Evolutionary conservation across 495 filamentous ascomycete species (phyloP).

Genomic region (Hypoxylon fragiforme): DNA sequence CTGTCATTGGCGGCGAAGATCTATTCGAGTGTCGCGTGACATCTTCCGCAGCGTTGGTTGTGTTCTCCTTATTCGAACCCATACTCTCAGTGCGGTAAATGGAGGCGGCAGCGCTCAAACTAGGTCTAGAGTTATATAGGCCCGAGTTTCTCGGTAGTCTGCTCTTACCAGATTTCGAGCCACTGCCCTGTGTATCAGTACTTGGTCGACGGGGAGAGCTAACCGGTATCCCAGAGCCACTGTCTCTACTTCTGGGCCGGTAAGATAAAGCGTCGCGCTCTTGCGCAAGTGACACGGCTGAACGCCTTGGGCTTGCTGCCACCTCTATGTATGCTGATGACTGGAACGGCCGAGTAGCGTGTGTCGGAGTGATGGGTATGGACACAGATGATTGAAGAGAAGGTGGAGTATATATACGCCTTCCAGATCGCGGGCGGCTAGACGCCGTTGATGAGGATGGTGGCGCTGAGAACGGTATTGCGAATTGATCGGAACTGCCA

Average conservation of each 20-base stretch:
- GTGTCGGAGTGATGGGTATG: constrained; percentile 54
- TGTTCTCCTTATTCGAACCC: constrained; percentile 40
- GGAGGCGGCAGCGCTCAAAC: constrained; percentile 25
- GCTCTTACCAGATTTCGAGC: constrained; percentile 30
- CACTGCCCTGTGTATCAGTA: constrained; percentile 31
- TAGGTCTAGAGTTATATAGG: constrained; percentile 38
- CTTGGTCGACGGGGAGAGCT: constrained; percentile 48
- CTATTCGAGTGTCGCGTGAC: constrained; percentile 17
- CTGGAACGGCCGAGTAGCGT: constrained; percentile 43
- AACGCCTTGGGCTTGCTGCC: constrained; percentile 49
- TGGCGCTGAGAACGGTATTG: constrained; percentile 29
- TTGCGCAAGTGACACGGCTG: constrained; percentile 41
- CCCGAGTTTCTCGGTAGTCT: constrained; percentile 46
- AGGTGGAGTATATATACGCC: constrained; percentile 56
- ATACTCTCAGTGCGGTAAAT: constrained; percentile 36
- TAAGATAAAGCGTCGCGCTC: constrained; percentile 47
- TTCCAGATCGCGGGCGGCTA: constrained; percentile 42
- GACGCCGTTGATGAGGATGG: constrained; percentile 25
- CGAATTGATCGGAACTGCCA: constrained; percentile 38
- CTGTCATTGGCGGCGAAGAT: constrained; percentile 7
- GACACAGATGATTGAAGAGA: constrained; percentile 48
- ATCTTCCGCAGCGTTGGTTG: constrained; percentile 6
- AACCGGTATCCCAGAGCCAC: constrained; percentile 35
- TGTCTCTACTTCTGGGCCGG: constrained; percentile 53
- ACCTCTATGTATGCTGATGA: constrained; percentile 50